phyloP scores from a whole-genome alignment of 2,329 filamentous ascomycete genomes.

The Fusarium napiforme region DNA sequence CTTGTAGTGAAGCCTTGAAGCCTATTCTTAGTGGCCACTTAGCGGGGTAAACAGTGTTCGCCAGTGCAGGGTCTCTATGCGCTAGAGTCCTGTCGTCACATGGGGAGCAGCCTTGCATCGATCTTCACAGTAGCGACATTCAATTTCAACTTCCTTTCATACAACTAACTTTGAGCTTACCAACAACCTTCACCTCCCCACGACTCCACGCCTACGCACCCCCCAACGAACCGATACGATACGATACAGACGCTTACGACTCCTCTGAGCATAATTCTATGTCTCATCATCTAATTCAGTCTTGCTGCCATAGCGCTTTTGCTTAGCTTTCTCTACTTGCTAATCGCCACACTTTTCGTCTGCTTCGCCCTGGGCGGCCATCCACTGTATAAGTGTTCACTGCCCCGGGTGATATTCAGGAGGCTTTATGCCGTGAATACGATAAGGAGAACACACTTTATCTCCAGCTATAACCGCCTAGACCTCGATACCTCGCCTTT shows the following conservation, averaged over 20 bases:
- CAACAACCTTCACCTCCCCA: background rate
- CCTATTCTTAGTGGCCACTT: constrained; percentile 18
- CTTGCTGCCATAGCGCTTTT: constrained; percentile 1
- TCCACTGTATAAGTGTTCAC: constrained; percentile 7
- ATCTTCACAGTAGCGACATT: constrained; percentile 14
- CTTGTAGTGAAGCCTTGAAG: constrained; percentile 19
- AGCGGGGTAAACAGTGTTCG: constrained; percentile 29
- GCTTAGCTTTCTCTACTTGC: constrained; percentile 9
- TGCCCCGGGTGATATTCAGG: background rate
- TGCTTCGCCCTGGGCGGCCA: background rate
- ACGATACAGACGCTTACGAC: constrained; percentile 8
- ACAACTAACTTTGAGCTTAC: constrained; percentile 13
- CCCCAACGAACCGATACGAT: background rate
- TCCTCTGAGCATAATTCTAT: background rate
- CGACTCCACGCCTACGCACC: background rate
- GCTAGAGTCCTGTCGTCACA: constrained; percentile 33
- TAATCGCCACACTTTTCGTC: constrained; percentile 28
- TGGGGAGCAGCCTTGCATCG: constrained; percentile 33
- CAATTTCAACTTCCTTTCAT: constrained; percentile 15
- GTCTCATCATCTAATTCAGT: constrained; percentile 6
- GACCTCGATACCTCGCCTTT: background rate
- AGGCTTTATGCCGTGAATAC: constrained; percentile 18
- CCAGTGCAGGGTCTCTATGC: constrained; percentile 28
- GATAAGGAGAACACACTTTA: background rate
- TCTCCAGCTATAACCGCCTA: background rate